Evolutionary conservation across 345 rosid species (phyloP), one percentile per base, ranked within the genome.

Genomic region (Melaleuca alternifolia): DNA sequence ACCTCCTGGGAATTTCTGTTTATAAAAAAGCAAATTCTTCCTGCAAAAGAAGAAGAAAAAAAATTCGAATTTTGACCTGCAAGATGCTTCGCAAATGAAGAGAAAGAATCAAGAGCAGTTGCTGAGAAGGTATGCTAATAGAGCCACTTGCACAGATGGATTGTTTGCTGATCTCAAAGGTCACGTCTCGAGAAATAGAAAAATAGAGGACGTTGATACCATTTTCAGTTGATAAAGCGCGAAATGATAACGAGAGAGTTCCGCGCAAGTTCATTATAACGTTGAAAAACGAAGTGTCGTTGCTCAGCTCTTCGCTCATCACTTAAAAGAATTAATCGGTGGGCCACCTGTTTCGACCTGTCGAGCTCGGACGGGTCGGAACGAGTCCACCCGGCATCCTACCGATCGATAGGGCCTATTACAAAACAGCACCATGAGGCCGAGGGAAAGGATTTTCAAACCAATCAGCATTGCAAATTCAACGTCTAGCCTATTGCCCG

Each of bases 331-430:
- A 20, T 71, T 10, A 2, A 71, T 71, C 23, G 26, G 10, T 0
- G 23, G 7, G 0, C 1, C 2, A 23, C 13, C 48, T 48, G 2
- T 5, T 37, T 71, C 12, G 6, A 71, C 21, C 6, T 6, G 2
- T 71, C 2, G 0, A 71, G 13, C 48, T 37, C 11, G 5, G 7
- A 37, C 3, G 7, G 26, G 26, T 71, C 48, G 37, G 0, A 37
- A 2, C 18, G 48, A 10, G 13, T 10, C 81, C 3, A 16, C 2
- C 3, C 1, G 16, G 20, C 12, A 2, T 0, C 13, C 26, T 2
- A 33, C 11, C 6, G 1, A 33, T 33, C 30, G 10, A 4, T 65
- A 3, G 0, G 1, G 11, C 15, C 46, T 20, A 65, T 30, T 16
- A 3, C 3, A 2, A 65, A 65, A 65, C 8, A 1, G 23, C 15